Percentiles rank a stretch among this genome's conserved stretches.
phyloP scores from a whole-genome alignment of 202 grass and related monocot species.

The Schoenoplectus triqueter region DNA sequence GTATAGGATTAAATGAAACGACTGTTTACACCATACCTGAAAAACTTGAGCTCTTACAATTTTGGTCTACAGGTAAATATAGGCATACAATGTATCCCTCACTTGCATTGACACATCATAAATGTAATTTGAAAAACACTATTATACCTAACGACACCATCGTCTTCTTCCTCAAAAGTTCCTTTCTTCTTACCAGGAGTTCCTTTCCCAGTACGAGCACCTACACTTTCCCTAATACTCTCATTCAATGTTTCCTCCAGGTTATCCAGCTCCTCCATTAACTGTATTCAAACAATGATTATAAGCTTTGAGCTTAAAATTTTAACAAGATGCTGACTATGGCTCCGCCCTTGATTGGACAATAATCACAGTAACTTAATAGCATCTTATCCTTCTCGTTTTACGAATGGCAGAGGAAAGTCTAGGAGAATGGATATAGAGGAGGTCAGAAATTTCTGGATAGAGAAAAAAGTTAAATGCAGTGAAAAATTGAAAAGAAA shows the following conservation, averaged over 20 bases:
- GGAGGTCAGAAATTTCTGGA: too few relatives aligned
- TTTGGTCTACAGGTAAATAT: background rate
- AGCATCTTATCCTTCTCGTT: too few relatives aligned
- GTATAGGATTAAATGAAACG: background rate
- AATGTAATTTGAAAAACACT: background rate
- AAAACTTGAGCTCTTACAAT: background rate
- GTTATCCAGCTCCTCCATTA: conserved; percentile 94
- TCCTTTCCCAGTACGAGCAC: conserved; percentile 72
- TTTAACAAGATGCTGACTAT: background rate
- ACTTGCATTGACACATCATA: conserved; percentile 21
- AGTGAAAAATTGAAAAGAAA: too few relatives aligned
- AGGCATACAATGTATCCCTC: background rate
- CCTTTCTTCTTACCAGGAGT: conserved; percentile 59
- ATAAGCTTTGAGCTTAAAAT: conserved; percentile 24
- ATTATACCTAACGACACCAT: conserved; percentile 61
- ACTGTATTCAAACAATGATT: conserved; percentile 51
- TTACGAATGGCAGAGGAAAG: too few relatives aligned
- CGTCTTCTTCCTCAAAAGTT: conserved; percentile 78
- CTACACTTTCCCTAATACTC: conserved; percentile 93
- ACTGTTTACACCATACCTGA: conserved; percentile 23
- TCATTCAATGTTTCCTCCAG: conserved; percentile 99
- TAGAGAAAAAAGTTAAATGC: too few relatives aligned
- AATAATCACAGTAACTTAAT: too few relatives aligned
- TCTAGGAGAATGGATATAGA: too few relatives aligned
- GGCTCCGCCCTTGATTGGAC: too few relatives aligned